phyloP scores from a whole-genome alignment of 441 rosid species.

The Corymbia calophylla region DNA sequence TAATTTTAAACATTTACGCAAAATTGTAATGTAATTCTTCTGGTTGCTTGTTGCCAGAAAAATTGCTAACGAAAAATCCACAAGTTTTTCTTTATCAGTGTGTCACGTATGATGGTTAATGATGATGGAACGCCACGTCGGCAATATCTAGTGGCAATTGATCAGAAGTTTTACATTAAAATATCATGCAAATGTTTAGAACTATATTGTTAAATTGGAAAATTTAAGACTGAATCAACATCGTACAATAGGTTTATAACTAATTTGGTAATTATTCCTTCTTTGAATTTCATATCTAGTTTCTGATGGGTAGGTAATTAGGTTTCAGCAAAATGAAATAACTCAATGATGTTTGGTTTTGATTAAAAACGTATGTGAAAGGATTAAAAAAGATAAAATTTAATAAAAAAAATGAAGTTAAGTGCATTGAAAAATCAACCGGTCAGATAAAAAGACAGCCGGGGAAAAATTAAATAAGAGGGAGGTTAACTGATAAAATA shows the following conservation, averaged over 20 bases:
- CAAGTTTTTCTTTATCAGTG: neutral
- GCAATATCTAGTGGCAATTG: neutral
- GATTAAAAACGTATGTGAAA: neutral
- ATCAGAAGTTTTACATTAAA: neutral
- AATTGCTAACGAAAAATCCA: neutral
- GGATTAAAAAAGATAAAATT: neutral
- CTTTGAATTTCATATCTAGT: neutral
- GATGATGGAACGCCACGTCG: neutral
- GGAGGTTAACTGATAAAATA: no score
- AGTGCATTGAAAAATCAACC: neutral
- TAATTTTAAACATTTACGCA: neutral
- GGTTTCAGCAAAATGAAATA: neutral
- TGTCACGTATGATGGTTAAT: neutral
- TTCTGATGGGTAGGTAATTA: neutral
- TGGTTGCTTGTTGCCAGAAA: neutral
- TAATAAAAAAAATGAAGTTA: neutral
- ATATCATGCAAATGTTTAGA: neutral
- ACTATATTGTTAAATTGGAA: neutral
- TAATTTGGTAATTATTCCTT: neutral
- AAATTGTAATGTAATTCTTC: neutral
- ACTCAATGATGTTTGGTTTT: neutral
- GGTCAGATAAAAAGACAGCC: neutral
- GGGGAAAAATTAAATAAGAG: neutral
- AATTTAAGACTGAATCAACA: neutral
- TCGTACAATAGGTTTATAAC: neutral